These are phyloP conservation scores for Hericium rajendrae DNA, from an alignment of 768 basidiomycete genomes.

Conservation along the genomic window DNA sequence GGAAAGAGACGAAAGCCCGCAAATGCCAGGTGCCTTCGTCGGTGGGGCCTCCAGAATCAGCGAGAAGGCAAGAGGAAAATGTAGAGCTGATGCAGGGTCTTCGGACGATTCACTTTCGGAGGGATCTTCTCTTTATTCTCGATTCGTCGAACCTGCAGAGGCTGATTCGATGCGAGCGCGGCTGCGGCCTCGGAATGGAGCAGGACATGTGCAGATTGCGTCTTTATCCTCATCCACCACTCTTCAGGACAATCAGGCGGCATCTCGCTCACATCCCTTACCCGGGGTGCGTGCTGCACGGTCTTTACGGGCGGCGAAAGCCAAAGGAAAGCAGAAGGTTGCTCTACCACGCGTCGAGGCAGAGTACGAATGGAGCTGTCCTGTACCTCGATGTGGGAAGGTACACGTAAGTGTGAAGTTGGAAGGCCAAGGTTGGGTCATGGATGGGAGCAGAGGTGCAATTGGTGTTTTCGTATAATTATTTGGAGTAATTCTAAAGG, in stretches of 20 bases:
- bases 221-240: neutral
- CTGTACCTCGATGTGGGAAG: slow-evolving; percentile 9
- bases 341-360: slow-evolving; percentile 3
- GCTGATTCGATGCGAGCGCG: slow-evolving; percentile 8
- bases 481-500: too few species aligned
- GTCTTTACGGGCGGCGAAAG: neutral
- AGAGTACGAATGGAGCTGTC: slow-evolving; percentile 14
- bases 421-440: slow-evolving; percentile 9
- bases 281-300: neutral
- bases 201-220: slow-evolving; percentile 5
- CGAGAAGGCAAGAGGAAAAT: neutral
- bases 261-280: neutral
- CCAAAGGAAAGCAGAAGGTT: slow-evolving; percentile 12
- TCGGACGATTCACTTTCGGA: too few species aligned
- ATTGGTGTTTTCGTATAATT: slow-evolving; percentile 10
- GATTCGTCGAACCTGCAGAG: neutral
- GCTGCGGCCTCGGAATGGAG: slow-evolving; percentile 11
- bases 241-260: neutral
- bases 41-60: neutral
- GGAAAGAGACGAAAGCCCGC: neutral
- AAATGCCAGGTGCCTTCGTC: neutral
- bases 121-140: too few species aligned
- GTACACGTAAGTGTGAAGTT: slow-evolving; percentile 9
- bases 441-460: slow-evolving; percentile 13
- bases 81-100: too few species aligned